phyloP scores from a whole-genome alignment of 768 basidiomycete species.

The Phallus indusiatus region DNA sequence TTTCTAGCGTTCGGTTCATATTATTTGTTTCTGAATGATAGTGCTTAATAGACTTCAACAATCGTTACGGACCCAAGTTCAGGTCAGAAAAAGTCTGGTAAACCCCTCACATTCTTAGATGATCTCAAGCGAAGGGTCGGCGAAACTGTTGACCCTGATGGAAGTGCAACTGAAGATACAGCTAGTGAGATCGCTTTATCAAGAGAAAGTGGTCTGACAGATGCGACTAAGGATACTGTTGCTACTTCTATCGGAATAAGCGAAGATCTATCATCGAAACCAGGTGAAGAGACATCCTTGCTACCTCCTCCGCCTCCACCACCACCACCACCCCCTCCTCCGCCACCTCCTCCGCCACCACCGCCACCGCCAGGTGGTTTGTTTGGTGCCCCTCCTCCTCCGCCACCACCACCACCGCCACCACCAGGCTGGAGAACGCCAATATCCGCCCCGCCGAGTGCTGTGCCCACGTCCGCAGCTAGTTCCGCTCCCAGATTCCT shows the following conservation, averaged over 20 bases:
- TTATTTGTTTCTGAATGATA: not conserved
- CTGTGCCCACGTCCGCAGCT: conserved; percentile 26
- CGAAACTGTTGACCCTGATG: not conserved
- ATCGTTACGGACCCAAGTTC: not conserved
- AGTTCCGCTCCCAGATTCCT: conserved; percentile 27
- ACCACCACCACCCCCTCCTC: conserved; percentile 17
- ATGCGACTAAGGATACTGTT: conserved; percentile 43
- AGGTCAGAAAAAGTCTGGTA: not conserved
- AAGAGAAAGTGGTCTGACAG: conserved; percentile 35
- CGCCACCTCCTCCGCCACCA: conserved; percentile 16
- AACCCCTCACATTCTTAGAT: not conserved
- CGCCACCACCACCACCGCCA: conserved; percentile 30
- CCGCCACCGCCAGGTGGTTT: conserved; percentile 21
- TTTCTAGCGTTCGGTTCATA: not conserved
- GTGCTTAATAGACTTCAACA: not conserved
- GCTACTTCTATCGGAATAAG: conserved; percentile 51
- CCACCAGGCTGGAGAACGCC: conserved; percentile 21
- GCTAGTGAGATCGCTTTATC: conserved; percentile 46
- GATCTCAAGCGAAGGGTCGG: conserved; percentile 8
- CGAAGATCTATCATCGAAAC: conserved; percentile 54
- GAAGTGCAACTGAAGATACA: conserved; percentile 28
- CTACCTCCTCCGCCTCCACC: conserved; percentile 21
- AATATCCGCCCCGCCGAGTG: conserved; percentile 14
- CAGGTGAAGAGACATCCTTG: conserved; percentile 32
- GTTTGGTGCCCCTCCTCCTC: conserved; percentile 18